phyloP scores from a whole-genome alignment of 805 yeast genomes.

The Wickerhamiella vanderwaltii region DNA sequence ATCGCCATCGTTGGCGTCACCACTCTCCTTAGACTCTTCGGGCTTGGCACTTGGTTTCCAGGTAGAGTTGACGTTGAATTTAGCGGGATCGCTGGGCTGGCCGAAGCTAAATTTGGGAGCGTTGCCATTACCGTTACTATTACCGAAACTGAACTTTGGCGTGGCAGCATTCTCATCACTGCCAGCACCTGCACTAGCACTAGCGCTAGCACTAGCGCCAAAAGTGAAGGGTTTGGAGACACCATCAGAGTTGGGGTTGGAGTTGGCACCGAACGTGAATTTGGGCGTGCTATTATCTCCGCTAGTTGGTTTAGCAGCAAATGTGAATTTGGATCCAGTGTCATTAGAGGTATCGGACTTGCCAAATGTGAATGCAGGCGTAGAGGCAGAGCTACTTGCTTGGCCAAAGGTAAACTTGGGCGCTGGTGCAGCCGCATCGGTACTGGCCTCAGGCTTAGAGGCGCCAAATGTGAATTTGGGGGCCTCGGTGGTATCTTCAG shows the following conservation, averaged over 20 bases:
- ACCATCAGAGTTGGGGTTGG: neutral
- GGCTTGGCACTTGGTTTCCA: slow-evolving; percentile 19
- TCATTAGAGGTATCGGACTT: neutral
- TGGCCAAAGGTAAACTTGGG: slow-evolving; percentile 14
- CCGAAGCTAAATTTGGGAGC: slow-evolving; percentile 14
- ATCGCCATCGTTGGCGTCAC: slow-evolving; percentile 32
- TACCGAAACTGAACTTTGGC: slow-evolving; percentile 18
- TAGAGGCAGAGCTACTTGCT: slow-evolving; percentile 1
- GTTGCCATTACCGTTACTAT: neutral
- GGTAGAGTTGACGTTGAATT: slow-evolving; percentile 11
- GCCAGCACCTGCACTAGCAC: slow-evolving; percentile 20
- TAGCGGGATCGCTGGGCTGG: slow-evolving; percentile 5
- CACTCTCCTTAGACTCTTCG: slow-evolving; percentile 28
- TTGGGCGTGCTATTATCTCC: neutral
- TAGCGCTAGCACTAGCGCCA: slow-evolving; percentile 2
- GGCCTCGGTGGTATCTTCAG: slow-evolving; percentile 14
- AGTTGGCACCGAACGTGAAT: neutral
- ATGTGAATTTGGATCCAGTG: neutral
- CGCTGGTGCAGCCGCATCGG: slow-evolving; percentile 1
- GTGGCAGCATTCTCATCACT: slow-evolving; percentile 12
- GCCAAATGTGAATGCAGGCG: slow-evolving; percentile 22
- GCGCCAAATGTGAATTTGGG: slow-evolving; percentile 17
- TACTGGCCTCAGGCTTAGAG: neutral
- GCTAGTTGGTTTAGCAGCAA: neutral
- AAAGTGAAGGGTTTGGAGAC: neutral